phyloP scores from a whole-genome alignment of 345 rosid species.

The Turritis glabra region DNA sequence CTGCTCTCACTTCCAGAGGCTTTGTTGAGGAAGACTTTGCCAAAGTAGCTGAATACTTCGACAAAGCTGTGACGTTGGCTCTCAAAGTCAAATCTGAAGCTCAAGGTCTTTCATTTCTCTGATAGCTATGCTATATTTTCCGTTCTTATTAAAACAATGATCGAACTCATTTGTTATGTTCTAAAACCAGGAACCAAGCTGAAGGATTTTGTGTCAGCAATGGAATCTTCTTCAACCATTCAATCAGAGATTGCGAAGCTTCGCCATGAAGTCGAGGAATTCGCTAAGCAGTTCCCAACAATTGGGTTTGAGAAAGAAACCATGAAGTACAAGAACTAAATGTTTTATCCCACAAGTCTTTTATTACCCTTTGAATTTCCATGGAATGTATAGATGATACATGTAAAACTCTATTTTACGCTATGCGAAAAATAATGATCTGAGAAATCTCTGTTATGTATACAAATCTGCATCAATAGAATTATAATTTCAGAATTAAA shows the following conservation, averaged over 20 bases:
- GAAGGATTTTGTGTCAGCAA: constrained; percentile 75
- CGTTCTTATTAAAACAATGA: background rate
- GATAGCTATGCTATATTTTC: background rate
- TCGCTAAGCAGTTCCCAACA: constrained; percentile 95
- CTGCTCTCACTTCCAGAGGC: constrained; percentile 91
- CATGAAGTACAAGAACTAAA: constrained; percentile 95
- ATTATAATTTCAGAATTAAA: background rate
- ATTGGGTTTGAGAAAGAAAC: constrained; percentile 91
- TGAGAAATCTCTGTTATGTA: background rate
- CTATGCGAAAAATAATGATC: background rate
- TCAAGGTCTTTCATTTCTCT: constrained; percentile 56
- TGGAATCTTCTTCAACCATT: constrained; percentile 54
- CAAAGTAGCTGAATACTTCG: constrained; percentile 83
- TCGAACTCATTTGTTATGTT: constrained; percentile 8
- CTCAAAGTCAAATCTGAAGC: constrained; percentile 79
- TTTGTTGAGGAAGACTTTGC: constrained; percentile 88
- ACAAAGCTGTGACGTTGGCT: constrained; percentile 67
- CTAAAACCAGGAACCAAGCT: constrained; percentile 73
- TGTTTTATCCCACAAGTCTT: background rate
- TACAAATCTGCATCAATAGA: background rate
- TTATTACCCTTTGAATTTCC: constrained; percentile 28
- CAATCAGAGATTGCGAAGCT: constrained; percentile 75
- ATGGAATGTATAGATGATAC: constrained; percentile 40
- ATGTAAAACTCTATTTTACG: constrained; percentile 22
- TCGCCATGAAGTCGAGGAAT: constrained; percentile 75